phyloP scores from a whole-genome alignment of 2,329 filamentous ascomycete species.

The Beauveria sp. region DNA sequence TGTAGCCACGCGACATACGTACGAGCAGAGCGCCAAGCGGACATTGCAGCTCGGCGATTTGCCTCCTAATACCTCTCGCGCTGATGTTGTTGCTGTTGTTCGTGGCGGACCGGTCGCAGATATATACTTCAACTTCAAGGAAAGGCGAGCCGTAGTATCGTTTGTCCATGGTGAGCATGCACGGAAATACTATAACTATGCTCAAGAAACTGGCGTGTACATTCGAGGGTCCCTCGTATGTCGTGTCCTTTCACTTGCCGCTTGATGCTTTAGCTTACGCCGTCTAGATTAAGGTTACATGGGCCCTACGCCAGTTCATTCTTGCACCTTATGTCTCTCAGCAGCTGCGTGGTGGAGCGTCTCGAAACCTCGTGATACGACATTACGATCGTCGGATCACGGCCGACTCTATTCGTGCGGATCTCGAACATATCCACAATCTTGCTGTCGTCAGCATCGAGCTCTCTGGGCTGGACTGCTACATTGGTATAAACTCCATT shows the following conservation, averaged over 20 bases:
- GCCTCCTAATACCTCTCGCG: slow-evolving; percentile 52
- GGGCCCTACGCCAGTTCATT: slow-evolving; percentile 64
- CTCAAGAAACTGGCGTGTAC: slow-evolving; percentile 58
- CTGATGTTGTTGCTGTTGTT: slow-evolving; percentile 56
- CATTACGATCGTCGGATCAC: slow-evolving; percentile 51
- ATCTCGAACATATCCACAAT: slow-evolving; percentile 78
- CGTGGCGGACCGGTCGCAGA: slow-evolving; percentile 66
- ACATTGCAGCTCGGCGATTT: slow-evolving; percentile 59
- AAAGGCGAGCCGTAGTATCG: slow-evolving; percentile 58
- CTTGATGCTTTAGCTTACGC: not conserved
- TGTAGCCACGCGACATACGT: slow-evolving; percentile 16
- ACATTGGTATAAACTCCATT: slow-evolving; percentile 70
- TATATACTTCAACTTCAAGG: slow-evolving; percentile 52
- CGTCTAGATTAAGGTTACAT: slow-evolving; percentile 56
- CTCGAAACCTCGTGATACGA: slow-evolving; percentile 65
- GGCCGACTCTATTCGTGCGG: slow-evolving; percentile 56
- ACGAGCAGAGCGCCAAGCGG: slow-evolving; percentile 36
- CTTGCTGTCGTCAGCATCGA: slow-evolving; percentile 60
- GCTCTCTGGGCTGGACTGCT: slow-evolving; percentile 52
- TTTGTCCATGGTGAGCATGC: slow-evolving; percentile 60
- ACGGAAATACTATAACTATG: slow-evolving; percentile 56
- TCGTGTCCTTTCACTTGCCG: not conserved
- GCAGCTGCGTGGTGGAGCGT: slow-evolving; percentile 59
- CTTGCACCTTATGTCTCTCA: slow-evolving; percentile 55
- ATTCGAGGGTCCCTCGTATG: slow-evolving; percentile 39